These are phyloP conservation scores for Wickerhamiella alocasiicola DNA, from an alignment of 805 yeast species.

Conservation along the genomic window DNA sequence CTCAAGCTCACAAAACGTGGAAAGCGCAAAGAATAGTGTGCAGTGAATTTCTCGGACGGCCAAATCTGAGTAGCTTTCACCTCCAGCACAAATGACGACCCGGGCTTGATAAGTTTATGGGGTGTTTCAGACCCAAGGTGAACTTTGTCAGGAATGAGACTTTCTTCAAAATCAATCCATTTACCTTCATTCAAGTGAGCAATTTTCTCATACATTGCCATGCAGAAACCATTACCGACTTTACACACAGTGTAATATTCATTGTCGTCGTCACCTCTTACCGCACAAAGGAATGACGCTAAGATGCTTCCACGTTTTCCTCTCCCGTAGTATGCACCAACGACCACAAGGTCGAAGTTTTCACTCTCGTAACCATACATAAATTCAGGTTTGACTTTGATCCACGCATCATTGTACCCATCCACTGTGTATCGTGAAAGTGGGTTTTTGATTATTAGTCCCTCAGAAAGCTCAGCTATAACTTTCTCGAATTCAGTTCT, in stretches of 20 bases:
- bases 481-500: conserved; percentile 43
- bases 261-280: conserved; percentile 33
- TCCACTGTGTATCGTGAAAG: conserved; percentile 47
- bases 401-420: conserved; percentile 57
- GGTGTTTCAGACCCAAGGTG: conserved; percentile 34
- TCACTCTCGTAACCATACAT: conserved; percentile 69
- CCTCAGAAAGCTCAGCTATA: conserved; percentile 57
- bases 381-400: conserved; percentile 86
- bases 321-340: conserved; percentile 64
- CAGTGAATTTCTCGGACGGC: conserved; percentile 40
- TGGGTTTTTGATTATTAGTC: conserved; percentile 62
- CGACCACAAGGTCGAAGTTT: conserved; percentile 62
- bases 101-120: conserved; percentile 67
- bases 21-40: conserved; percentile 60
- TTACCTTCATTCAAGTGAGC: conserved; percentile 43
- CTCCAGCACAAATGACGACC: conserved; percentile 65
- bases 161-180: conserved; percentile 40
- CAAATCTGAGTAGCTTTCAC: conserved; percentile 70
- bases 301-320: conserved; percentile 34
- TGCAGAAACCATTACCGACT: conserved; percentile 75
- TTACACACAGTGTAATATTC: conserved; percentile 56
- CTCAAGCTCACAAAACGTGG: conserved; percentile 61
- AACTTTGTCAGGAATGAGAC: conserved; percentile 31
- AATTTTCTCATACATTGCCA: conserved; percentile 47
- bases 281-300: conserved; percentile 60